Evolutionary conservation across 2,329 filamentous ascomycete species (phyloP).

Genomic region (Fragosphaeria purpurea): DNA sequence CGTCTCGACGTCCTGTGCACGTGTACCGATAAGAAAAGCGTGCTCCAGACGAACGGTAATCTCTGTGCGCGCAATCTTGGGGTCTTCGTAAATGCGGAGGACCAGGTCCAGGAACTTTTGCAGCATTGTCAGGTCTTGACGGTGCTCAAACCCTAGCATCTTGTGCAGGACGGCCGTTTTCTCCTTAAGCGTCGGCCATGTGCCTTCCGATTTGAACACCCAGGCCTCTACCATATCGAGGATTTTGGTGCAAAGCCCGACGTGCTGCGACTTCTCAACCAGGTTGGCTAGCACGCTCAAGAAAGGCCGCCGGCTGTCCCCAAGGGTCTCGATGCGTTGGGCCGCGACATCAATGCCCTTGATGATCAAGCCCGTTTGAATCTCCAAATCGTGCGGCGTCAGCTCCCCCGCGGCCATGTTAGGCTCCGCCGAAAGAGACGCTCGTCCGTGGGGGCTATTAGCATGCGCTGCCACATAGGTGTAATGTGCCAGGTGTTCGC

Average conservation of each 20-base stretch:
- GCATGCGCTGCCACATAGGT: constrained; percentile 43
- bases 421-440: constrained; percentile 41
- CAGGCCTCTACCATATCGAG: constrained; percentile 87
- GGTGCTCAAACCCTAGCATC: constrained; percentile 91
- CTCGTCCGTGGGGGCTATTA: constrained; percentile 24
- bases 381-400: constrained; percentile 68
- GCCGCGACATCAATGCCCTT: constrained; percentile 93
- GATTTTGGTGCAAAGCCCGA: constrained; percentile 81
- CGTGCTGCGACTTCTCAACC: constrained; percentile 88
- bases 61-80: constrained; percentile 88
- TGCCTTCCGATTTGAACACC: constrained; percentile 92
- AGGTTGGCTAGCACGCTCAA: constrained; percentile 89
- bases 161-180: constrained; percentile 99
- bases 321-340: constrained; percentile 81
- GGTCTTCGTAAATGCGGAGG: constrained; percentile 95
- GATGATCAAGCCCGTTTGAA: constrained; percentile 85
- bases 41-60: constrained; percentile 96
- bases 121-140: constrained; percentile 72
- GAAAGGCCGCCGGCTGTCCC: constrained; percentile 85
- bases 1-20: constrained; percentile 92
- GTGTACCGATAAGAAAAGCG: constrained; percentile 89
- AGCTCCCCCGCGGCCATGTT: constrained; percentile 46
- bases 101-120: constrained; percentile 93
- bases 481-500: constrained; percentile 81
- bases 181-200: constrained; percentile 94